Base-by-base conservation (phyloP, 306 rosid species). In the Citrullus amarus region DNA sequence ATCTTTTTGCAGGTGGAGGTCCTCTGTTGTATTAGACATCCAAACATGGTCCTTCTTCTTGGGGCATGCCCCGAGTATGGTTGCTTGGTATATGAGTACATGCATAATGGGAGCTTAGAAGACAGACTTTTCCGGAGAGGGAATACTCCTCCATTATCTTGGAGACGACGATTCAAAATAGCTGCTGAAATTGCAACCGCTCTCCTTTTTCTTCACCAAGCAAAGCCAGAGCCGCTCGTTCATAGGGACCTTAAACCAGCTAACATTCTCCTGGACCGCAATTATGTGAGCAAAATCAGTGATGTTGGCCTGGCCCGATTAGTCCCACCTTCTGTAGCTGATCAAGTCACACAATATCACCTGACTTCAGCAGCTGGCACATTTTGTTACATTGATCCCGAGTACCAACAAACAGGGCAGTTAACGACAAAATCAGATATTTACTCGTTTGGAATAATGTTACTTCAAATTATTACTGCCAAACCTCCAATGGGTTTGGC, bases 361-460 rank as follows among this genome's bases (percentile, higher is more conserved):
- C 80, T 96, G 96, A 96, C 99, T 81, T 85, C 98, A 15, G 97
- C 99, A 41, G 99, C 99, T 2, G 99, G 99, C 75, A 96, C 99
- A 44, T 91, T 96, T 53, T 96, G 96, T 84, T 96, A 96, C 88
- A 96, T 96, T 53, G 99, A 96, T 87, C 99, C 99, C 0, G 97
- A 96, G 92, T 96, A 92, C 61, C 99, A 96, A 80, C 96, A 91
- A 83, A 80, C 97, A 20, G 99, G 98, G 39, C 85, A 76, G 41
- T 83, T 96, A 79, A 96, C 97, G 39, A 78, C 98, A 78, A 92
- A 80, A 76, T 96, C 99, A 9, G 99, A 96, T 80, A 39, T 92
- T 74, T 96, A 96, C 81, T 96, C 98, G 0, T 9, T 96, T 20
- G 99, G 99, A 44, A 87, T 96, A 66, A 55, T 92, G 89, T 89